A percentile compares a stretch with the other conserved stretches of the same genome.
phyloP scores from a whole-genome alignment of 1,139 yeast genomes.

The Debaryomycetaceae sp. region DNA sequence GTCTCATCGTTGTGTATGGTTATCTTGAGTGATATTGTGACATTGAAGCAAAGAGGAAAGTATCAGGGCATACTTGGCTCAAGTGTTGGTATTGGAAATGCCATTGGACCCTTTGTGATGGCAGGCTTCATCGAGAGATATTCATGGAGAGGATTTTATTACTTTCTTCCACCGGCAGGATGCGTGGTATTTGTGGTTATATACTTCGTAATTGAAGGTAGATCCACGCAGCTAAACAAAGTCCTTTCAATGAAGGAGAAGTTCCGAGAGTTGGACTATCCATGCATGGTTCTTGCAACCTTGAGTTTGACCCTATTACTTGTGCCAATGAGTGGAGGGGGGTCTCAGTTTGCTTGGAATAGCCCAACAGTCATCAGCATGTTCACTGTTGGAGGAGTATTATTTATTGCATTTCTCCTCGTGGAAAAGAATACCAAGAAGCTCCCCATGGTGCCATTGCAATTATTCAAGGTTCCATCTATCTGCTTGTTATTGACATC shows the following conservation, averaged over 20 bases:
- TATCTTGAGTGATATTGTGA: slow-evolving; percentile 41
- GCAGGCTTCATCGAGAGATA: slow-evolving; percentile 43
- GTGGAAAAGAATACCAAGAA: slow-evolving; percentile 50
- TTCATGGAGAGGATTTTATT: slow-evolving; percentile 54
- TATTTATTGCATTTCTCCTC: slow-evolving; percentile 37
- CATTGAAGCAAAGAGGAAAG: slow-evolving; percentile 42
- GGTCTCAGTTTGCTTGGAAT: slow-evolving; percentile 51
- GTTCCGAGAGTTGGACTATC: slow-evolving; percentile 44
- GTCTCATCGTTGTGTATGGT: slow-evolving; percentile 41
- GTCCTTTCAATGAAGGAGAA: slow-evolving; percentile 28
- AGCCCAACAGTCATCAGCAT: slow-evolving; percentile 46
- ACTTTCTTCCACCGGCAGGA: slow-evolving; percentile 44
- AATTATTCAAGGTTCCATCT: slow-evolving; percentile 38
- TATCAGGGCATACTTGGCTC: slow-evolving; percentile 50
- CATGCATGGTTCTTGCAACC: slow-evolving; percentile 45
- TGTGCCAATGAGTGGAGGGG: slow-evolving; percentile 56
- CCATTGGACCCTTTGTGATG: slow-evolving; percentile 54
- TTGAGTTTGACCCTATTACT: slow-evolving; percentile 43
- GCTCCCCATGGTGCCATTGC: slow-evolving; percentile 57
- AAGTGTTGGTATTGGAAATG: slow-evolving; percentile 54
- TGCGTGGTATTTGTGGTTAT: slow-evolving; percentile 24
- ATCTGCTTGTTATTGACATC: slow-evolving; percentile 40
- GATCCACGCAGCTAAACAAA: slow-evolving; percentile 10
- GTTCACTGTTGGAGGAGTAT: slow-evolving; percentile 44
- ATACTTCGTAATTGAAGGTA: slow-evolving; percentile 22